A percentile compares a stretch with the other conserved stretches of the same genome.
phyloP scores from a whole-genome alignment of 306 rosid genomes.

The Rosa lucieae region DNA sequence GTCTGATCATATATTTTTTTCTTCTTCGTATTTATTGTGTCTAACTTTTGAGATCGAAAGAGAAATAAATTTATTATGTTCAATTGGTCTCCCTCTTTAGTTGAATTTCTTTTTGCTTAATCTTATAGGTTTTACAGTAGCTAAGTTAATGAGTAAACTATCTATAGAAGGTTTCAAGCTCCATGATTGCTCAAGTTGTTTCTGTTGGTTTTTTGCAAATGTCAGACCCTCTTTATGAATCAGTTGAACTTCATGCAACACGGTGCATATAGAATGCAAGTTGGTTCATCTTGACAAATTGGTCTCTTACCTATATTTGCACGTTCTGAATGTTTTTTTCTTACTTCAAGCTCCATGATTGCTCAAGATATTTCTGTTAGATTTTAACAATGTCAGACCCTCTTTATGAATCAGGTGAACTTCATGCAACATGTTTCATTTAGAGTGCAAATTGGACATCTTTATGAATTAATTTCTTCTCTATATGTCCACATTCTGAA shows the following conservation, averaged over 20 bases:
- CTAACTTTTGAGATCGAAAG: neutral
- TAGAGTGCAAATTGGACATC: neutral
- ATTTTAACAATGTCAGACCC: neutral
- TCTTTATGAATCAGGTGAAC: neutral
- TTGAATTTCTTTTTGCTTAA: neutral
- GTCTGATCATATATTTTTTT: neutral
- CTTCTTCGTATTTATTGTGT: neutral
- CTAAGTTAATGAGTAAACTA: neutral
- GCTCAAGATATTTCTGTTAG: neutral
- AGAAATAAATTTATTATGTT: neutral
- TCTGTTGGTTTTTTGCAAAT: neutral
- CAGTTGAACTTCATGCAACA: neutral
- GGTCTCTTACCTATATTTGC: neutral
- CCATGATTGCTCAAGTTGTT: neutral
- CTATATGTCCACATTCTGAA: neutral
- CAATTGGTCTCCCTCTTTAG: neutral
- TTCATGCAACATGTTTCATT: neutral
- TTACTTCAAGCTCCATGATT: neutral
- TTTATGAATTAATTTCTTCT: no score
- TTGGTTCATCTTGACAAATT: neutral
- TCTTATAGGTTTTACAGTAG: neutral
- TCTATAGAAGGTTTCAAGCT: neutral
- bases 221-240: neutral
- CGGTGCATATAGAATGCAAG: neutral
- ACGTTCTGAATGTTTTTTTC: neutral